Conservation (phyloP, 2,329 filamentous ascomycete genomes). For the Apiospora rasikravindrae region DNA sequence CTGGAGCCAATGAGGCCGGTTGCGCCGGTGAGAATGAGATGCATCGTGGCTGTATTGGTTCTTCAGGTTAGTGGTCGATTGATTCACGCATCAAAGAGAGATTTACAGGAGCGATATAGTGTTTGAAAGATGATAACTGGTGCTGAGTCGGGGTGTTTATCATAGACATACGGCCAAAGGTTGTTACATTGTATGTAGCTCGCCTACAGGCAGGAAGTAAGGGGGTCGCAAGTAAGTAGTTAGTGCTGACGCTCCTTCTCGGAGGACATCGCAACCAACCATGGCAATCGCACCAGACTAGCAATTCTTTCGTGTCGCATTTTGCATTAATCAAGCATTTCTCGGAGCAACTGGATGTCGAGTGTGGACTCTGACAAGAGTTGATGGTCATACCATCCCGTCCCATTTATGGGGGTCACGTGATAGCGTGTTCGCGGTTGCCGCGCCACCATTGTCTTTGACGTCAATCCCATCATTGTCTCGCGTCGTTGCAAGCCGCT, state of each 20-base stretch:
- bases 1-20: conserved; percentile 69
- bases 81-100: not conserved
- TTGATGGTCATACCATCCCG: not conserved
- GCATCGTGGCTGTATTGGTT: conserved; percentile 48
- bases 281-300: not conserved
- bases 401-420: not conserved
- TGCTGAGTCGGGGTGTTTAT: too few species aligned
- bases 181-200: not conserved
- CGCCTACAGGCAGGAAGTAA: not conserved
- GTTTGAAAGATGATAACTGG: not conserved
- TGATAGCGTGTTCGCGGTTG: not conserved
- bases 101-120: not conserved
- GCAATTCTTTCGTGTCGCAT: not conserved
- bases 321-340: not conserved
- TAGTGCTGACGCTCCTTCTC: not conserved
- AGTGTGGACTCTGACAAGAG: not conserved
- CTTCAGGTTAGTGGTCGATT: not conserved
- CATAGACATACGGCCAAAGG: not conserved
- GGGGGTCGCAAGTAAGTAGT: not conserved
- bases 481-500: not conserved
- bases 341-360: not conserved
- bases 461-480: conserved; percentile 1
- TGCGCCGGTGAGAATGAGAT: conserved; percentile 70
- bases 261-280: not conserved
- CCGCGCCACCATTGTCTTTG: conserved; percentile 12